Evolutionary conservation across 495 filamentous ascomycete species (phyloP), one percentile per base, ranked within the genome.

Genomic region (Daldinia vernicosa): DNA sequence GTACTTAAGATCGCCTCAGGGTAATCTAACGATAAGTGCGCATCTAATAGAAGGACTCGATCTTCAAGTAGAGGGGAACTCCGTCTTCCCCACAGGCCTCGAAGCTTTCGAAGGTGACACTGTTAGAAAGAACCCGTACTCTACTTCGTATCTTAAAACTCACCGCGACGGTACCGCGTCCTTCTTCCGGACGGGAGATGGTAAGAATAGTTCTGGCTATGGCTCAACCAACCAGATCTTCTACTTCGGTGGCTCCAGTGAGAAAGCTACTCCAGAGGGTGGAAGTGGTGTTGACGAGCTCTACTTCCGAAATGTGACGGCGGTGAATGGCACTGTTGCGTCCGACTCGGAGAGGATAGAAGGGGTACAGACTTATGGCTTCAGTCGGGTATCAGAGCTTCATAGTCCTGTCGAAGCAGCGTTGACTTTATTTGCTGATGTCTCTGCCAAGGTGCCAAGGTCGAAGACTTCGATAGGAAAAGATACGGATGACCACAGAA

Each of bases 51-150:
- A 90, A 60, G 89, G 89, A 4, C 85, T 93, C 15, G 71, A 85
- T 8, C 80, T 89, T 14, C 73, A 79, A 4, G 79, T 84, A 4
- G 67, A 79, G 6, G 90, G 89, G 0, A 74, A 83, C 9, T 82
- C 87, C 4, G 85, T 90, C 0, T 93, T 89, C 63, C 84, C 88
- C 6, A 84, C 84, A 0, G 87, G 86, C 40, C 77, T 89, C 6
- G 84, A 88, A 69, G 80, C 81, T 4, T 86, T 86, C 27, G 60
- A 60, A n/a, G 22, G 17, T 14, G 19, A 50, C 43, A 47, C 56
- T n/a, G 56, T 40, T 8, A 19, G 30, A 22, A 55, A 43, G 5
- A 28, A 30, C 1, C 75, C 80, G 0, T 81, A 81, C 28, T 69
- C 67, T 0, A 81, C 80, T 17, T 75, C 84, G 0, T 62, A 70